Percentiles rank a stretch among this genome's conserved stretches.
These are phyloP conservation scores for Globisporangium takayamanum DNA, from an alignment of 352 stramenopile genomes.

Conservation along the genomic window DNA sequence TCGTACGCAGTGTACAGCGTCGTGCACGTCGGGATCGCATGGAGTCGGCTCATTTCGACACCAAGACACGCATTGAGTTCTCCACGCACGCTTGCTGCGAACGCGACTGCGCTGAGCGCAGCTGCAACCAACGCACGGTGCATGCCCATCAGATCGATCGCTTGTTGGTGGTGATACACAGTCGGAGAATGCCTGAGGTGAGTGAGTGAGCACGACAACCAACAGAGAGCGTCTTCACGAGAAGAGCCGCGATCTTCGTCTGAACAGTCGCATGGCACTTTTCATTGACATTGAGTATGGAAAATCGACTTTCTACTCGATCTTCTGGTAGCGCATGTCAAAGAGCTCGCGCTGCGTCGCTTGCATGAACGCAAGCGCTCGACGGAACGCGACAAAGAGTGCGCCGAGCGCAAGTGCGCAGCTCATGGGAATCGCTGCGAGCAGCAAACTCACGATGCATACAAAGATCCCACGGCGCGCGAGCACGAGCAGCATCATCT, in stretches of 20 bases:
- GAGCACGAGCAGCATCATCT: constrained; percentile 10
- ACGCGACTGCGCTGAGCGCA: neutral
- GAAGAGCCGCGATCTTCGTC: neutral
- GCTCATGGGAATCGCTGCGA: constrained; percentile 7
- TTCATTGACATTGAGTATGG: neutral
- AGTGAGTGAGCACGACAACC: neutral
- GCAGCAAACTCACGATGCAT: constrained; percentile 7
- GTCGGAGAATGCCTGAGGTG: neutral
- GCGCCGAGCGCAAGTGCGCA: constrained; percentile 1
- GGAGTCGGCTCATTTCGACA: constrained; percentile 34
- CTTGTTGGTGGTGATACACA: neutral
- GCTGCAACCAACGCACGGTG: neutral
- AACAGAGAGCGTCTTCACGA: neutral
- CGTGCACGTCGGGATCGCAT: constrained; percentile 22
- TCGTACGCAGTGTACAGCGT: constrained; percentile 42
- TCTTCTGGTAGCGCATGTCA: constrained; percentile 12
- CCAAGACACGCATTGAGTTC: constrained; percentile 56
- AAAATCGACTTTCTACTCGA: constrained; percentile 6
- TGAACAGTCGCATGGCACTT: no score
- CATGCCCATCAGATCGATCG: neutral
- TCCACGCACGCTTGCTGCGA: neutral
- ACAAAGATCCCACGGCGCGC: constrained; percentile 10
- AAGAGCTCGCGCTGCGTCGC: constrained; percentile 14
- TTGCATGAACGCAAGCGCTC: constrained; percentile 17
- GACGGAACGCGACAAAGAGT: constrained; percentile 5